A percentile compares a stretch with the other conserved stretches of the same genome.
Conservation (phyloP, 1,284 basidiomycete species). For the Cutaneotrichosporon sp. region DNA sequence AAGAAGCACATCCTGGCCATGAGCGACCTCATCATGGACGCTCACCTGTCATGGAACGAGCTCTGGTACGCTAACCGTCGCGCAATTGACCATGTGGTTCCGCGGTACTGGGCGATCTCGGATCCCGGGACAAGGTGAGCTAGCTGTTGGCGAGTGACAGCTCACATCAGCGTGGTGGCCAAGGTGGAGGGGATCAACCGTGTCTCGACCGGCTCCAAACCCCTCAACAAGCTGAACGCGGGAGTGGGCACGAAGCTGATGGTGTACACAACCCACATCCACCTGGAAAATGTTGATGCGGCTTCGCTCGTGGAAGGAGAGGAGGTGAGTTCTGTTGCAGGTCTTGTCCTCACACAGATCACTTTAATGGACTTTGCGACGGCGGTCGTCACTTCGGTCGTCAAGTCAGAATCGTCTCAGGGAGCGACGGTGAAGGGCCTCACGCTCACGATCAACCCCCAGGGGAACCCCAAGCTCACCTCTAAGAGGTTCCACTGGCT, state of each 20-base stretch:
- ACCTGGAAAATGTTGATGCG: slow-evolving; percentile 2
- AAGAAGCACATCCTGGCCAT: not conserved
- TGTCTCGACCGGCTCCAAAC: not conserved
- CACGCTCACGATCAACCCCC: slow-evolving; percentile 2
- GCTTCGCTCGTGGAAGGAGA: not conserved
- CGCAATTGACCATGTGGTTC: slow-evolving; percentile 1
- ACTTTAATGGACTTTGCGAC: slow-evolving; percentile 12
- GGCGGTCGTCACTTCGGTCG: not conserved
- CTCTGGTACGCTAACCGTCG: slow-evolving; percentile 8
- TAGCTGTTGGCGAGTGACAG: too few relatives aligned
- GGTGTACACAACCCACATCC: not conserved
- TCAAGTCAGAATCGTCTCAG: not conserved
- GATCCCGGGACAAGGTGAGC: slow-evolving; percentile 2
- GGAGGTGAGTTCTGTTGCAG: slow-evolving; percentile 1
- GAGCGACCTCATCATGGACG: not conserved
- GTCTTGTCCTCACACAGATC: not conserved
- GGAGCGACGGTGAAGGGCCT: not conserved
- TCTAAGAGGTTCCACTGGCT: slow-evolving; percentile 12
- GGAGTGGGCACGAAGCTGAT: slow-evolving; percentile 1
- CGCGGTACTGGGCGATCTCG: slow-evolving; percentile 9
- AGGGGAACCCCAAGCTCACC: not conserved
- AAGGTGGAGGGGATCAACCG: not conserved
- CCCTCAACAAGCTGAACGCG: slow-evolving; percentile 8
- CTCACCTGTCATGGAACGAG: not conserved
- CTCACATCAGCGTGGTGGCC: slow-evolving; percentile 7